These are phyloP conservation scores for Hericium erinaceus DNA, from an alignment of 768 basidiomycete genomes.

Conservation along the genomic window DNA sequence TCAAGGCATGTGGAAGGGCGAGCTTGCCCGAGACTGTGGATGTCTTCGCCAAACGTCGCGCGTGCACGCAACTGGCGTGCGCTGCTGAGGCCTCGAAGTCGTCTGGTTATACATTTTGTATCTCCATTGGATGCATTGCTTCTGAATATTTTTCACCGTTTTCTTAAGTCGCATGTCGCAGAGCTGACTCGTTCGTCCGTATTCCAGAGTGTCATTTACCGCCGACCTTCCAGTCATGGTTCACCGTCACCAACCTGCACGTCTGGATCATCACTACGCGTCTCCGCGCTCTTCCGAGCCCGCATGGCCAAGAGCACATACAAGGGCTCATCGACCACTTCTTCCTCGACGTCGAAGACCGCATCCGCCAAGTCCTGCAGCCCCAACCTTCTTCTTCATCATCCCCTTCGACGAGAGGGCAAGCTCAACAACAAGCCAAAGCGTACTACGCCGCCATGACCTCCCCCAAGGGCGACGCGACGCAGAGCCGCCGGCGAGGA, in stretches of 20 bases:
- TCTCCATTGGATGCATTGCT: background rate
- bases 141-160: background rate
- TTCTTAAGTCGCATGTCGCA: background rate
- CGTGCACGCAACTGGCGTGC: too few relatives aligned
- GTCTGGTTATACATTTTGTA: too few relatives aligned
- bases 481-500: slow-evolving; percentile 16
- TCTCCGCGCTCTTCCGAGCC: slow-evolving; percentile 68
- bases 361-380: slow-evolving; percentile 61
- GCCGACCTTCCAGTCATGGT: slow-evolving; percentile 95
- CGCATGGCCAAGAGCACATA: slow-evolving; percentile 58
- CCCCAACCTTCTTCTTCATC: slow-evolving; percentile 14
- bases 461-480: background rate
- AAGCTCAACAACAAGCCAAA: slow-evolving; percentile 11
- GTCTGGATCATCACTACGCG: slow-evolving; percentile 87
- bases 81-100: too few relatives aligned
- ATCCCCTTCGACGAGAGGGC: slow-evolving; percentile 13
- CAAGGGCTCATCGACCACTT: slow-evolving; percentile 90
- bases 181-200: background rate
- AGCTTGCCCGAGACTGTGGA: too few relatives aligned
- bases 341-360: slow-evolving; percentile 89
- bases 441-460: slow-evolving; percentile 19
- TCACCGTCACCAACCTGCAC: slow-evolving; percentile 87
- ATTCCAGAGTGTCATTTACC: slow-evolving; percentile 70
- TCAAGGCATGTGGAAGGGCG: too few relatives aligned
- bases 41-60: too few relatives aligned